A percentile compares a stretch with the other conserved stretches of the same genome.
These are phyloP conservation scores for Apiotrichum montevideense DNA, from an alignment of 1,284 basidiomycete genomes.

Conservation along the genomic window DNA sequence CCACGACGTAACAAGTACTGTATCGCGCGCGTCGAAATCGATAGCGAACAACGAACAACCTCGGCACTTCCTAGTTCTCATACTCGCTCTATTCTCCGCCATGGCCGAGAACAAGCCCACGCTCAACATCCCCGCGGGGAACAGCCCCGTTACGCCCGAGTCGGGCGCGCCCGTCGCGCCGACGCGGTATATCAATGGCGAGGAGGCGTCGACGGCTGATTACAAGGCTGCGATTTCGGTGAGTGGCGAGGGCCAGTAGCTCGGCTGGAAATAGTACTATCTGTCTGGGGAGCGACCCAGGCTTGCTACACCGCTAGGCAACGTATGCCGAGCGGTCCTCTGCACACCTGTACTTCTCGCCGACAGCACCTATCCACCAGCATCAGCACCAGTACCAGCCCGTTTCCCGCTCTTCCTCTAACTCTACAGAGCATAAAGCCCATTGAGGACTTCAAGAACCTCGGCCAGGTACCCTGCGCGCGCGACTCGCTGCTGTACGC, in stretches of 20 bases:
- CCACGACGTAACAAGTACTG: no score
- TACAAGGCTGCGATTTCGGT: conserved; percentile 25
- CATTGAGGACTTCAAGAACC: conserved; percentile 25
- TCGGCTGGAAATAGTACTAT: no score
- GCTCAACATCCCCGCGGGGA: conserved; percentile 30
- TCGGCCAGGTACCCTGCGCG: conserved; percentile 40
- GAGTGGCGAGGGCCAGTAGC: neutral
- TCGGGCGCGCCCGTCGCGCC: neutral
- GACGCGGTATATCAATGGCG: conserved; percentile 4
- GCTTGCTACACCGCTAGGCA: no score
- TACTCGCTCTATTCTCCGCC: neutral
- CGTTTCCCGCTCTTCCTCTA: neutral
- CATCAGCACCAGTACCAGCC: no score
- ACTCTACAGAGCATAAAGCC: conserved; percentile 6
- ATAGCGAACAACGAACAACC: no score
- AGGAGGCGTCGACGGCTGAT: conserved; percentile 20
- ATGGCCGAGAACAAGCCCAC: conserved; percentile 14
- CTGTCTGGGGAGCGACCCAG: no score
- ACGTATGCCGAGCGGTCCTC: no score
- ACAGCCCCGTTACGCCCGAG: conserved; percentile 24
- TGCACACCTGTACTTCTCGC: no score
- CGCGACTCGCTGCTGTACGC: conserved; percentile 42
- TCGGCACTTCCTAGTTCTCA: no score
- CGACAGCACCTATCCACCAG: no score
- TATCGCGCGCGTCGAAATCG: no score